phyloP scores from a whole-genome alignment of 495 filamentous ascomycete species.

The Copromyces sp. region DNA sequence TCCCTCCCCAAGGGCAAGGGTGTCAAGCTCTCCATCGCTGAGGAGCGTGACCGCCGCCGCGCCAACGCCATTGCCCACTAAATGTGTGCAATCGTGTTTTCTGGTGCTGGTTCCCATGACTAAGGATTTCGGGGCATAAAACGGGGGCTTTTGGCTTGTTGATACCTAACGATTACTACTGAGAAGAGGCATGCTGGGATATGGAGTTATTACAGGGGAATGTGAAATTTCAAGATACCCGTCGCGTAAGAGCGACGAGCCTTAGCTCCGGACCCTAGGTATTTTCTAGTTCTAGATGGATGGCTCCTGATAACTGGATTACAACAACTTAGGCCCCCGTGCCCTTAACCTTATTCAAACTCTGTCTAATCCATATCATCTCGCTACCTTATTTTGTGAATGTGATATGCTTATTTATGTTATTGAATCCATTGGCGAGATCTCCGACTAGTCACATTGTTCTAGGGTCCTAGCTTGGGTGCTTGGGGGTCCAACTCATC shows the following conservation, averaged over 20 bases:
- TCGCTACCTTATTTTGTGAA: not conserved
- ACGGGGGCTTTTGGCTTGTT: slow-evolving; percentile 18
- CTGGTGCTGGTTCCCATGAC: slow-evolving; percentile 3
- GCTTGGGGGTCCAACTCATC: not conserved
- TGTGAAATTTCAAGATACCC: not conserved
- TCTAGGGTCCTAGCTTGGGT: not conserved
- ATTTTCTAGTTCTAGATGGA: not conserved
- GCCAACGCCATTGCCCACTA: slow-evolving; percentile 61
- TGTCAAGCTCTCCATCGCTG: slow-evolving; percentile 97
- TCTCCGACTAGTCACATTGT: not conserved
- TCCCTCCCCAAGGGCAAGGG: slow-evolving; percentile 99
- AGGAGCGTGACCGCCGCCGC: slow-evolving; percentile 94
- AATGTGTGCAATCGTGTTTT: slow-evolving; percentile 8
- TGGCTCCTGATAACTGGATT: not conserved
- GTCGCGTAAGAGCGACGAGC: not conserved
- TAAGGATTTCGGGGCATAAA: slow-evolving; percentile 7
- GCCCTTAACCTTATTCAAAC: not conserved
- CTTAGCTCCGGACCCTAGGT: not conserved
- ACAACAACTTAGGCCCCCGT: not conserved
- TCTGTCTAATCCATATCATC: not conserved
- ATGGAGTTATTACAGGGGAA: slow-evolving; percentile 10
- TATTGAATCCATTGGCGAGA: not conserved
- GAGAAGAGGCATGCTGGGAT: slow-evolving; percentile 19
- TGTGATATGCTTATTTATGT: not conserved
- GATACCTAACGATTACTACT: slow-evolving; percentile 6